Base-by-base conservation (phyloP, 225 moss, liverwort and hornwort species). In the Climacium dendroides region DNA sequence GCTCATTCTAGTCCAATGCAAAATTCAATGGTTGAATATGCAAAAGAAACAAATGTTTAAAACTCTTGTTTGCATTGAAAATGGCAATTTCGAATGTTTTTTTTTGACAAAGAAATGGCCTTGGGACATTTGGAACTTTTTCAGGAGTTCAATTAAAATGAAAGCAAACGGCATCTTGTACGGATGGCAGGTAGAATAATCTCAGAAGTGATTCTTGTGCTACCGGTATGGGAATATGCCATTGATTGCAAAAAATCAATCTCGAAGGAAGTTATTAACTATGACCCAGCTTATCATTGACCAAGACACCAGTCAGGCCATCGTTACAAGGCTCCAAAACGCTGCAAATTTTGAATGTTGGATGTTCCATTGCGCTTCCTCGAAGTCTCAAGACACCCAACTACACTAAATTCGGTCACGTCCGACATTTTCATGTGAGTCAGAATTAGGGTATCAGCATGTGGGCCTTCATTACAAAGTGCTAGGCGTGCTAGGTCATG, bases 21-120 rank as follows among this genome's bases (percentile, higher is more conserved):
- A 12, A 2, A 37, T n/a, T 4, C 6, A 1, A 0, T 5, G 0
- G 0, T 19, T 19, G 13, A 37, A 12, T 13, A 12, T 22, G 12
- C n/a, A 22, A 37, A 12, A 37, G 7, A 24, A 39, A 39, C 2
- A 23, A 24, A 13, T 66, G 6, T n/a, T 20, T 10, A 20, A n/a
- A n/a, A n/a, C n/a, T n/a, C n/a, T n/a, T 55, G 20, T 19, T 20
- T 20, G 55, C 19, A 55, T 55, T 55, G 9, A 20, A 20, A 55
- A 55, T 20, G 10, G 3, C 65, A 35, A 18, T 65, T 45, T 8
- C 29, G 3, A 72, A 2, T 10, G 45, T 0, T 18, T 18, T 0
- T 18, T 18, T 26, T 25, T 9, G 1, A 6, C 1, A 0, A 22
- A 5, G 41, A 15, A 41, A 14, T 24, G 15, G 15, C 3, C 15